Base-by-base conservation (phyloP, 768 basidiomycete genomes). In the Boletus sensibilis region DNA sequence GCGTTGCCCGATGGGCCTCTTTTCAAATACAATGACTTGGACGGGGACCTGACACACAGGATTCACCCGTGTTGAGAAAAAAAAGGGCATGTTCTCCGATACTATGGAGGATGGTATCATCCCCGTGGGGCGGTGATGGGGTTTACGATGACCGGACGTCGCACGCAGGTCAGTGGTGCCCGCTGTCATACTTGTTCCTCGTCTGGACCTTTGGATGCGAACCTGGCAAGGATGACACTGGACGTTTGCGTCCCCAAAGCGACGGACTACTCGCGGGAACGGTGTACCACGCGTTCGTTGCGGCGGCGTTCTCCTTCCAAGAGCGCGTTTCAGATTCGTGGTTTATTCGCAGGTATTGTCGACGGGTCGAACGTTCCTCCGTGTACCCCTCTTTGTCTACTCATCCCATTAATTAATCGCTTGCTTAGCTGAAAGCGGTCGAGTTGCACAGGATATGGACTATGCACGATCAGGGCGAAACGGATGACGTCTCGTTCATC, bases 131-230 rank as follows among this genome's bases (percentile, higher is more conserved):
- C 37, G 1, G 18, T n/a, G 40, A 43, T 11, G 11, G 21, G 16
- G 21, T 27, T 23, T 23, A 29, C n/a, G 27, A n/a, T 2, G 21
- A 16, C 27, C 39, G 8, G 8, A 39, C 29, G 18, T 61, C 59
- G 33, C 63, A 64, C 56, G 50, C 27, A 55, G 63, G 64, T 47
- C 55, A 44, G 47, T 44, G 1, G 37, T 50, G 50, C 14, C 63
- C 63, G 55, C 20, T 44, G n/a, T 20, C 20, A 9, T 23, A 37
- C 14, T 21, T 9, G 1, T 21, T 7, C 3, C 12, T 29, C 13
- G 23, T 50, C 29, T 5, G 14, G 6, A 40, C 10, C 34, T n/a
- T 43, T 45, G 21, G 20, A 2, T 34, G n/a, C 13, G 13, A 38
- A 12, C 25, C 9, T 25, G 39, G 39, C 35, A 2, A 9, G 27